A percentile compares a stretch with the other conserved stretches of the same genome.
These are phyloP conservation scores for Penicillium robsamsonii DNA, from an alignment of 495 filamentous ascomycete species.

Conservation along the genomic window DNA sequence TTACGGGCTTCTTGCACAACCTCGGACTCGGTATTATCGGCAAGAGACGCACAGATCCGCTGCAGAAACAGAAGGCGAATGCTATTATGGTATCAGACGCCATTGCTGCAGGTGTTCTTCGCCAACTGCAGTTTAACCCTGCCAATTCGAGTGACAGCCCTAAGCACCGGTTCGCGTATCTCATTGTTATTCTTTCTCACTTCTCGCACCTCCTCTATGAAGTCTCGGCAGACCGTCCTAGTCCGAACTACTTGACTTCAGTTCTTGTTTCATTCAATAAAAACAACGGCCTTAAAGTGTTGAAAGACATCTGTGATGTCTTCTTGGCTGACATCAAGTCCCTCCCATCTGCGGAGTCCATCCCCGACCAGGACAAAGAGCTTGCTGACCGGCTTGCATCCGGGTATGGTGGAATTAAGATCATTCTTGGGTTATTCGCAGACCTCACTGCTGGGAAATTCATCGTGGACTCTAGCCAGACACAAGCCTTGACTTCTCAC, in stretches of 20 bases:
- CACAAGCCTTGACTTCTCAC: conserved; percentile 56
- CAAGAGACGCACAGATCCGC: conserved; percentile 64
- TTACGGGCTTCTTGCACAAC: conserved; percentile 73
- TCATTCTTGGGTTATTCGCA: conserved; percentile 79
- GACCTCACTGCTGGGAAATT: conserved; percentile 73
- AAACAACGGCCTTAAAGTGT: conserved; percentile 65
- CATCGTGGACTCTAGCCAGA: conserved; percentile 70
- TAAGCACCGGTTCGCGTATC: conserved; percentile 66
- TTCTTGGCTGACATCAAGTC: conserved; percentile 67
- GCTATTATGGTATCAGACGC: conserved; percentile 70
- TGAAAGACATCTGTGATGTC: conserved; percentile 70
- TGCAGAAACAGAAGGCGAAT: conserved; percentile 65
- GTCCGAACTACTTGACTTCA: conserved; percentile 69
- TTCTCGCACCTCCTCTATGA: conserved; percentile 79
- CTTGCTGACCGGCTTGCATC: conserved; percentile 51
- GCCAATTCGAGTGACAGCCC: conserved; percentile 41
- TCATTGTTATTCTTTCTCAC: conserved; percentile 73
- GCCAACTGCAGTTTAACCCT: conserved; percentile 56
- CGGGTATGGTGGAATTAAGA: conserved; percentile 69
- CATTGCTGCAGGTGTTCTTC: conserved; percentile 67
- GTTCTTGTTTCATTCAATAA: conserved; percentile 85
- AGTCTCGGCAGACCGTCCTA: conserved; percentile 55
- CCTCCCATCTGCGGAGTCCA: conserved; percentile 35
- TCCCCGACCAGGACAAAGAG: conserved; percentile 43
- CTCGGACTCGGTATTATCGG: conserved; percentile 76